Conservation (phyloP, 257 asterid genomes). For the Rubia yunnanensis region DNA sequence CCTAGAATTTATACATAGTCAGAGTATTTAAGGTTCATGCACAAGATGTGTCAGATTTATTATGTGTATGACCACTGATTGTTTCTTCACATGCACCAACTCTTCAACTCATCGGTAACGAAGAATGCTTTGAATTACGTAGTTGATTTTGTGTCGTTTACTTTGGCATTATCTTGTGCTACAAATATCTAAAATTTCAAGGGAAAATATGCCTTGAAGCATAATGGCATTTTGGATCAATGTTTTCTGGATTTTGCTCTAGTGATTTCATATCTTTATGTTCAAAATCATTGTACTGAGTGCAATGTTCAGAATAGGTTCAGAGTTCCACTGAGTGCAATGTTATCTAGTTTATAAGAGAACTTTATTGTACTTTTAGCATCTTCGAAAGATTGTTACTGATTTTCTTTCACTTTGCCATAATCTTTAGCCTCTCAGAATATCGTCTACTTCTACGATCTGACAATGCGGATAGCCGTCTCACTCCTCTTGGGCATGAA, state of each 20-base stretch:
- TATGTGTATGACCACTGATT: background rate
- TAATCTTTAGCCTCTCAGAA: slow-evolving; percentile 73
- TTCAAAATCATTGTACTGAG: background rate
- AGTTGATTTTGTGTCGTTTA: too few relatives aligned
- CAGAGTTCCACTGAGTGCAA: slow-evolving; percentile 2
- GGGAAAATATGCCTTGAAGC: background rate
- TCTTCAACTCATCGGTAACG: background rate
- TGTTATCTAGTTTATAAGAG: background rate
- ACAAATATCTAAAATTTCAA: background rate
- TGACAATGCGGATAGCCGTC: slow-evolving; percentile 98
- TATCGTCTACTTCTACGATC: slow-evolving; percentile 88
- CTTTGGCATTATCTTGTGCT: background rate
- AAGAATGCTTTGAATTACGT: background rate
- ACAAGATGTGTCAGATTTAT: background rate
- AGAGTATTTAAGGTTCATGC: background rate
- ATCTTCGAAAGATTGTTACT: slow-evolving; percentile 2
- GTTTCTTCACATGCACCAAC: background rate
- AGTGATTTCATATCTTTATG: background rate
- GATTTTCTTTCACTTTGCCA: background rate
- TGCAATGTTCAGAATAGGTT: background rate
- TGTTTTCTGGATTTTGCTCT: background rate
- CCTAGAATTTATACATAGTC: background rate
- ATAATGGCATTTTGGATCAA: background rate
- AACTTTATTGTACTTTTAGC: background rate
- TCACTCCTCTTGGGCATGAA: slow-evolving; percentile 89